Base-by-base conservation (phyloP, 192 early-diverging fungal species). In the Backusella sp. region DNA sequence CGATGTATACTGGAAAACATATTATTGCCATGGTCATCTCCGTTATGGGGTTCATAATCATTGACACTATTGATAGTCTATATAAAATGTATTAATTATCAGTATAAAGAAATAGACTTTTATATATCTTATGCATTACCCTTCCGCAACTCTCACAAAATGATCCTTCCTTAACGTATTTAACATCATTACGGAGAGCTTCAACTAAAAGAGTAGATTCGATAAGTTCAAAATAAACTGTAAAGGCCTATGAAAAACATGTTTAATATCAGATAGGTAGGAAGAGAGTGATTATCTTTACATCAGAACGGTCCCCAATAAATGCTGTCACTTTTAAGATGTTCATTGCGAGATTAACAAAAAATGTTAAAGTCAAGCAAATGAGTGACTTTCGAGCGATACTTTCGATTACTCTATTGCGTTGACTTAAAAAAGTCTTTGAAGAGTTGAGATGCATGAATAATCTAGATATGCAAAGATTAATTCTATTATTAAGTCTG, bases 321-420 rank as follows among this genome's bases (percentile, higher is more conserved):
- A 72, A 82, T 30, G n/a, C 6, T 28, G 76, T 78, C 5, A 82
- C 56, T 46, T 82, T 82, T 34, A 82, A 59, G 17, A 82, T n/a
- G 59, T 82, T 82, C 80, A 82, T 82, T 11, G 68, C 41, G 19
- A 77, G 15, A 41, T 82, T 82, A 39, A 76, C 76, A 44, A 73
- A 32, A 44, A 82, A 78, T 3, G 76, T 75, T 26, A 82, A 75
- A 41, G 72, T 78, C 34, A 82, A 72, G 49, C 80, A 82, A 8
- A 68, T 32, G 35, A 82, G 56, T 0, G 80, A 82, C 59, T 78
- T 82, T 21, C 36, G 62, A 36, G 77, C 80, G 30, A 82, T 70
- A 19, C 36, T 15, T 34, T 74, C 76, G 53, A 80, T 76, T 28
- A 75, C 28, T 41, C 26, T 41, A 69, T 82, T 82, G 17, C 75